Conservation (phyloP, 2,329 filamentous ascomycete species). For the Trichoderma oligosporum region DNA sequence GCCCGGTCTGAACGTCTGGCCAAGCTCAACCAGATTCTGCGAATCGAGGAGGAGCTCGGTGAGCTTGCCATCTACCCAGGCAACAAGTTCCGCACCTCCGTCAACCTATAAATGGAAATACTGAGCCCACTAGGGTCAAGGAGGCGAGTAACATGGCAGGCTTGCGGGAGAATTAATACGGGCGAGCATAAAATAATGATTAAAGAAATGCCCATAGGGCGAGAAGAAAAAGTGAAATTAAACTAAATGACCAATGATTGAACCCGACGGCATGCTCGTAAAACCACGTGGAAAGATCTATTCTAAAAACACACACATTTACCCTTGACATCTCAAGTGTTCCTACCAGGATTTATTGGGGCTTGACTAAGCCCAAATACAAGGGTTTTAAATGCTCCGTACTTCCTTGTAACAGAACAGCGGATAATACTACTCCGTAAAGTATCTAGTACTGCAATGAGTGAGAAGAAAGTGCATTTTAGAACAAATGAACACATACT, state of each 20-base stretch:
- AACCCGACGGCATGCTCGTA: neutral
- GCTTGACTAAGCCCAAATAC: too few relatives aligned
- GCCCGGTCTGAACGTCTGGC: constrained; percentile 95
- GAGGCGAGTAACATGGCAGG: neutral
- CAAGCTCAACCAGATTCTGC: constrained; percentile 99
- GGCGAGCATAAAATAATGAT: constrained; percentile 12
- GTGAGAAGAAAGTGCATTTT: neutral
- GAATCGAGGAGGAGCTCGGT: constrained; percentile 98
- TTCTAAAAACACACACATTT: neutral
- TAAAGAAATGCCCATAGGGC: constrained; percentile 9
- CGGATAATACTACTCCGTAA: neutral
- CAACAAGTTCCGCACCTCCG: constrained; percentile 82
- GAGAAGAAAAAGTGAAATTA: constrained; percentile 3
- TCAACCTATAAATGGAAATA: constrained; percentile 66
- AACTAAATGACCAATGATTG: neutral
- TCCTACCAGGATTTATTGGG: neutral
- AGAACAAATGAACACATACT: neutral
- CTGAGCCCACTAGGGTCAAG: neutral
- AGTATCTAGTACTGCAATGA: neutral
- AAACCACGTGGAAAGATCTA: neutral
- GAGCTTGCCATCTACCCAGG: constrained; percentile 89
- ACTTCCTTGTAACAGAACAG: neutral
- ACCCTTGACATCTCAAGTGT: neutral
- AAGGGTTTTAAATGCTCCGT: neutral
- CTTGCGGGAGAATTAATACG: neutral